Evolutionary conservation across 192 early-diverging fungal species (phyloP), one percentile per base, ranked within the genome.

Genomic region (Coemansia sp.): DNA sequence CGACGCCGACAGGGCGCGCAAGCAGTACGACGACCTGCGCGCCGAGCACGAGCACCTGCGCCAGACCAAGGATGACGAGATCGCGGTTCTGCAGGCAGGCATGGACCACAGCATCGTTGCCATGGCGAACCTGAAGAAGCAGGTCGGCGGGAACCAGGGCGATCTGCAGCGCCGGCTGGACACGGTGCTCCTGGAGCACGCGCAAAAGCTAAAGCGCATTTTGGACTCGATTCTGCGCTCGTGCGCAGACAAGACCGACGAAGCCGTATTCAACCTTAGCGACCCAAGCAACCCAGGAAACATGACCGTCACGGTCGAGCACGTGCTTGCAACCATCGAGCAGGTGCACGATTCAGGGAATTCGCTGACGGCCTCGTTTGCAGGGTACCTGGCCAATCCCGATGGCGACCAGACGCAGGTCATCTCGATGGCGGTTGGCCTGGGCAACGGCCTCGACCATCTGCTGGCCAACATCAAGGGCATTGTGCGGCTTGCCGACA

Each of bases 401-500:
- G 88, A 87, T 30, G 91, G 91, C 22, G 91, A 97, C 56, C 93
- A 95, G 68, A 85, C 90, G 34, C 84, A 86, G 52, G 90, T 93
- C 20, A 96, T 98, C 65, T 87, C 87, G 11, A 77, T 86, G 0
- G 90, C 94, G 2, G 83, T 90, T 24, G 81, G 81, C 13, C 88
- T 97, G 49, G 88, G 94, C 16, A 92, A 95, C 60, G 78, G 89
- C 0, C 65, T 97, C 25, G 74, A 85, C 13, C 91, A 95, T 64
- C 84, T 98, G 47, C 79, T 97, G 35, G 74, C 84, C 47, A 93
- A 95, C 68, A 83, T 90, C 32, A 98, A 97, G 85, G 97, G 94
- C 18, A 87, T 95, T 30, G 85, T 86, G 45, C 90, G 91, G 6
- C 78, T 95, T 18, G 89, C 88, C 2, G 84, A 85, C 34, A 91